phyloP scores from a whole-genome alignment of 1,284 basidiomycete genomes.

The Tylopilus orsonianus region DNA sequence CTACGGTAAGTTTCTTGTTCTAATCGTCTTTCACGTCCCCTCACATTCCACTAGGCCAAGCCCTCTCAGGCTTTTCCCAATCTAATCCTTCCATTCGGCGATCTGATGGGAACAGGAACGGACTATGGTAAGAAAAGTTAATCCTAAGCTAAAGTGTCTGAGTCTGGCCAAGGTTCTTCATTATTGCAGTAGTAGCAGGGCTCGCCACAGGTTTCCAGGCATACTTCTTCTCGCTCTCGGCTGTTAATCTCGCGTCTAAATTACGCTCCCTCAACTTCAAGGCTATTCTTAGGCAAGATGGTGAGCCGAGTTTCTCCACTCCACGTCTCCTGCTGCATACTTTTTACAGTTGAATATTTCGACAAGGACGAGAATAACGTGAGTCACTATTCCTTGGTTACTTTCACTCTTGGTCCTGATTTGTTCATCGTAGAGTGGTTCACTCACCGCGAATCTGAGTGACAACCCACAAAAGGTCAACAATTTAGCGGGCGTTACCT shows the following conservation, averaged over 20 bases:
- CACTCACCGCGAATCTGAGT: constrained; percentile 78
- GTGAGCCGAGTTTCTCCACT: constrained; percentile 39
- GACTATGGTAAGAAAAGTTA: constrained; percentile 50
- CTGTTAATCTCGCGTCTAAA: constrained; percentile 65
- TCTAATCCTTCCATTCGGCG: constrained; percentile 42
- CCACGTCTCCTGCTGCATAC: constrained; percentile 10
- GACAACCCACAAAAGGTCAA: constrained; percentile 93
- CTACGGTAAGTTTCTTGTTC: constrained; percentile 47
- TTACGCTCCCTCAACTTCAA: constrained; percentile 71
- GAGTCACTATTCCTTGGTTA: constrained; percentile 34
- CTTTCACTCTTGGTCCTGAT: not conserved
- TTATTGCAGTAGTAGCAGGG: constrained; percentile 75
- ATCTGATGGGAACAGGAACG: constrained; percentile 63
- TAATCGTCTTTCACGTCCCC: not conserved
- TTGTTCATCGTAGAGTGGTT: constrained; percentile 57
- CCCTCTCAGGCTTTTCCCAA: constrained; percentile 63
- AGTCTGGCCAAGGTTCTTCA: constrained; percentile 64
- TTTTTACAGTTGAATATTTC: constrained; percentile 72
- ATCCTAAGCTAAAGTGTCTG: not conserved
- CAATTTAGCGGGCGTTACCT: constrained; percentile 86
- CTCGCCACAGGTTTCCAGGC: constrained; percentile 64
- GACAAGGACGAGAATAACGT: constrained; percentile 82
- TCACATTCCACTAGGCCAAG: constrained; percentile 44
- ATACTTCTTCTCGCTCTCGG: constrained; percentile 65
- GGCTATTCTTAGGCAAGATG: constrained; percentile 82